Evolutionary conservation across 1,139 yeast genomes (phyloP).

Genomic region (Diutina siamensis): DNA sequence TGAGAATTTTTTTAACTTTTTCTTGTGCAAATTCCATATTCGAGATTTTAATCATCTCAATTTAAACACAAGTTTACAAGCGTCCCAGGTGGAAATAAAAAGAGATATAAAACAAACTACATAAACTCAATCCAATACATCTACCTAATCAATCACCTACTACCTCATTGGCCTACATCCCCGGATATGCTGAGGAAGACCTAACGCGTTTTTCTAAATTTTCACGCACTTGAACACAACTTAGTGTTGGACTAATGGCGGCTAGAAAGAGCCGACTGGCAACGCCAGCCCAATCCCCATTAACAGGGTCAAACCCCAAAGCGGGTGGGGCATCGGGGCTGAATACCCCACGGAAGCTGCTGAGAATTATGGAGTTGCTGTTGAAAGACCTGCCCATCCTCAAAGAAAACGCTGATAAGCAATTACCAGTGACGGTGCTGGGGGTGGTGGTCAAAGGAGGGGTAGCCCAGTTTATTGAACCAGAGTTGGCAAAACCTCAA

Average conservation of each 20-base stretch:
- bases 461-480: constrained; percentile 37
- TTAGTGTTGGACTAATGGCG: background rate
- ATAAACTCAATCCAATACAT: too few relatives aligned
- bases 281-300: background rate
- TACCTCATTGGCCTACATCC: too few relatives aligned
- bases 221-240: constrained; percentile 3
- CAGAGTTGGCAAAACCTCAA: constrained; percentile 38
- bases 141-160: too few relatives aligned
- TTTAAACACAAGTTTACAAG: too few relatives aligned
- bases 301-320: background rate
- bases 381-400: background rate
- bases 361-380: background rate
- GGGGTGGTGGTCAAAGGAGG: background rate
- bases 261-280: constrained; percentile 2
- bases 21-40: too few relatives aligned
- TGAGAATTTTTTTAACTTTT: too few relatives aligned
- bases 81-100: too few relatives aligned
- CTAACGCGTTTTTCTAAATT: constrained; percentile 1
- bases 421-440: background rate
- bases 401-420: background rate
- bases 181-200: too few relatives aligned
- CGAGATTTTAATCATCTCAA: too few relatives aligned
- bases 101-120: too few relatives aligned
- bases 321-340: background rate
- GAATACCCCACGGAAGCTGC: constrained; percentile 1